Percentiles rank a stretch among this genome's conserved stretches.
These are phyloP conservation scores for Quercus berberidifolia DNA, from an alignment of 306 rosid genomes.

Conservation along the genomic window DNA sequence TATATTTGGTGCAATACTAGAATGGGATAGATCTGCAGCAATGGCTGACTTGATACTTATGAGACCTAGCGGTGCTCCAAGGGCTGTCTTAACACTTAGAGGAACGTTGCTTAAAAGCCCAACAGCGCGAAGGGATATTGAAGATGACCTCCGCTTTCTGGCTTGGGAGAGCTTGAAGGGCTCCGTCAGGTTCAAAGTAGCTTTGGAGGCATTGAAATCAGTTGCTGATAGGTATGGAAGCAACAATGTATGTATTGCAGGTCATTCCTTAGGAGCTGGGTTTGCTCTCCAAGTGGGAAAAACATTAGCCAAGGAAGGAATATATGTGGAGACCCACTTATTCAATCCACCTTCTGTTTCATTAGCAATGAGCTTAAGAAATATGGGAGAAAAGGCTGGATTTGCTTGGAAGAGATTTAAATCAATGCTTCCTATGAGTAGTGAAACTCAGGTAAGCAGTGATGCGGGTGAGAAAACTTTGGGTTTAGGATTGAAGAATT, in stretches of 20 bases:
- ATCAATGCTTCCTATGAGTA: conserved; percentile 59
- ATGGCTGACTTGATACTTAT: conserved; percentile 50
- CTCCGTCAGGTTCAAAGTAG: conserved; percentile 69
- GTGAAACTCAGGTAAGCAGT: conserved; percentile 33
- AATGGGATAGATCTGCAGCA: conserved; percentile 90
- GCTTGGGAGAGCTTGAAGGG: conserved; percentile 99
- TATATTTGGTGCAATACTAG: conserved; percentile 83
- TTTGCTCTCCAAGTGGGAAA: conserved; percentile 93
- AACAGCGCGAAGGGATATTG: conserved; percentile 70
- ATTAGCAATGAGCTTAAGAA: conserved; percentile 62
- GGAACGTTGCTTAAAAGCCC: conserved; percentile 91
- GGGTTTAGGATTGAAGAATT: conserved; percentile 36
- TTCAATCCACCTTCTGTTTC: conserved; percentile 98
- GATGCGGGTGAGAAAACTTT: conserved; percentile 27
- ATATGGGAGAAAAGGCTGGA: conserved; percentile 69
- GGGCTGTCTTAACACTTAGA: conserved; percentile 77
- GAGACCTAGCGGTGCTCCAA: conserved; percentile 89
- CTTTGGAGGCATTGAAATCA: conserved; percentile 57
- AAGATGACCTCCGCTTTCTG: conserved; percentile 92
- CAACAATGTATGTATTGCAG: conserved; percentile 76
- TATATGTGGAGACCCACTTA: conserved; percentile 78
- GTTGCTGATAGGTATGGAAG: conserved; percentile 62
- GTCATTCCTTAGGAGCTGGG: conserved; percentile 95
- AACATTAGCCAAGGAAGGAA: conserved; percentile 75
- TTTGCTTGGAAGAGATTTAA: conserved; percentile 74